Base-by-base conservation (phyloP, 345 rosid genomes). In the Bruguiera sexangula region DNA sequence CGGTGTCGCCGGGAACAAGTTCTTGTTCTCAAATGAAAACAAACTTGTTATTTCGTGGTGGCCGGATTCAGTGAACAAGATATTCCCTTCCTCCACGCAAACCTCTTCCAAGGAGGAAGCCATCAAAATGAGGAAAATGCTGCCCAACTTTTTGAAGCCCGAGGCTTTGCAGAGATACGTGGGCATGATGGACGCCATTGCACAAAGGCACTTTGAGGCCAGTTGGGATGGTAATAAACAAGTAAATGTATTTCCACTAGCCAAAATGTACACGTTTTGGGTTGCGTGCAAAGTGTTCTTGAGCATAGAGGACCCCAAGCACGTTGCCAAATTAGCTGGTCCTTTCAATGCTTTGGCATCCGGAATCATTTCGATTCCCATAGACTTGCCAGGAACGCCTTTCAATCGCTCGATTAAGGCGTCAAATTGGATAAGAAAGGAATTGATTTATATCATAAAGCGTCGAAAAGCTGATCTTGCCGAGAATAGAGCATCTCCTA, bases 1-100 rank as follows among this genome's bases (percentile, higher is more conserved):
- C 26, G 78, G 73, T 4, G 60, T 73, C 5, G 51, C 72, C 31
- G 78, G 78, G 39, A 64, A 75, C 66, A 75, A 75, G 65, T 75
- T 75, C 69, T 34, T 75, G 51, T 75, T 68, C 60, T 62, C 73
- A 4, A 69, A 69, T 19, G 78, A 75, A 64, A 63, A 75, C 65
- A 69, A 68, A 68, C 61, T 62, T 6, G 69, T 75, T 2, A 57
- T 57, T 18, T 31, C 73, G 0, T 75, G 78, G 78, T 68, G 73
- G 73, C 78, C 78, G 2, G 46, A 63, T 0, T 69, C 78, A 1
- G 48, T 75, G 48, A 37, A 56, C 13, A 75, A 58, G 48, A 43
- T 75, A n/a, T 63, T 75, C 34, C 65, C 78, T 56, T 63, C 73
- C 29, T 68, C 72, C 1, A 20, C 20, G 1, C 73, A 68, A 24